Evolutionary conservation across 2,329 filamentous ascomycete genomes (phyloP), one percentile per base, ranked within the genome.

Genomic region (Diatrype stigma): DNA sequence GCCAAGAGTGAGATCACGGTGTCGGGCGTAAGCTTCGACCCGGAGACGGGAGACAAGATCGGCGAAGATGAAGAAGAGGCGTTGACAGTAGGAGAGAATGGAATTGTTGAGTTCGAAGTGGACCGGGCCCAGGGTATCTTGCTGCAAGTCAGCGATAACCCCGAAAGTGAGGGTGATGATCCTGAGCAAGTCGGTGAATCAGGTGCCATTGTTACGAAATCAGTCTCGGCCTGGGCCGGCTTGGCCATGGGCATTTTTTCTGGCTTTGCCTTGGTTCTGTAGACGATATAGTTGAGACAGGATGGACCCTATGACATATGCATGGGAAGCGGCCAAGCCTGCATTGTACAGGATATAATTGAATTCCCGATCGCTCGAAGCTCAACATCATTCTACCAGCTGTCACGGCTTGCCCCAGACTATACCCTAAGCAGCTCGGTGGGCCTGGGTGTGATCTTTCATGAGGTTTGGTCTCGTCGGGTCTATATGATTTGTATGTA

Each of bases 1-100:
- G 67, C 67, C 11, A 69, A 69, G 62, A 67, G 62, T 52, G 53
- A 54, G 8, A 61, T 69, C 21, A 54, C 55, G 10, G 66, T 70
- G 10, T 59, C 64, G 7, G 66, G 65, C 17, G 59, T 67, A 6
- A 55, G 60, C 1, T 70, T 70, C 46, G 64, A 68, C 42, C 44
- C 58, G 21, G 35, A 23, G 16, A 63, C 64, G 16, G 66, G 67
- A 7, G 53, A 52, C 10, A 52, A 54, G 45, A 28, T 60, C 6
- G 59, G 61, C 23, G 52, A 46, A 17, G 57, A 56, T 35, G 51
- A 42, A 12, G 17, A 23, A 14, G 67, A 69, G 55, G 46, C 45
- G 11, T 40, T 67, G 14, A 16, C 28, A 4, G 67, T 69, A 2
- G 66, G 60, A 1, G 49, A 54, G n/a, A 46, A 52, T 7, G 67